A percentile compares a stretch with the other conserved stretches of the same genome.
Evolutionary conservation across 345 rosid species (phyloP).

Genomic region (Jatropha curcas): DNA sequence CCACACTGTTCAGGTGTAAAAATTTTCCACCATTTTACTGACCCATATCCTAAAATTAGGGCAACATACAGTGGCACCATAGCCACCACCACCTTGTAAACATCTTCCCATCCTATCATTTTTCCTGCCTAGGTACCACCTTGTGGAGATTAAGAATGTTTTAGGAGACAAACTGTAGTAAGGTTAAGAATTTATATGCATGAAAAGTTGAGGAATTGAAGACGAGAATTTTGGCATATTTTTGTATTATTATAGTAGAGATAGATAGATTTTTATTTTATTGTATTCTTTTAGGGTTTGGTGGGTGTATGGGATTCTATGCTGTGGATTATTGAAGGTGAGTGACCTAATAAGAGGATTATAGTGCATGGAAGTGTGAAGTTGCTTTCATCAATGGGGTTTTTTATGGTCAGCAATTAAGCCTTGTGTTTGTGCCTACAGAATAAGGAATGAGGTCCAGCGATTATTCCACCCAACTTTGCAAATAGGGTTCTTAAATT

Average conservation of each 20-base stretch:
- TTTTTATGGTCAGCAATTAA: constrained; percentile 9
- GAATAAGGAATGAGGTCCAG: constrained; percentile 31
- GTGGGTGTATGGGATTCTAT: constrained; percentile 9
- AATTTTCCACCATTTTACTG: constrained; percentile 85
- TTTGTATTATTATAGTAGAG: neutral
- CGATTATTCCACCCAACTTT: constrained; percentile 24
- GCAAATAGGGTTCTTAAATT: neutral
- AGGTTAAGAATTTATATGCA: constrained; percentile 14
- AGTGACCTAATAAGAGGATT: neutral
- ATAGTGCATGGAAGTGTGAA: constrained; percentile 15
- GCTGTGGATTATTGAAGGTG: constrained; percentile 13
- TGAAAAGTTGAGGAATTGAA: neutral
- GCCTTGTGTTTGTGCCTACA: neutral
- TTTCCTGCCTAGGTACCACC: too few relatives aligned
- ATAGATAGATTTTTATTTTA: neutral
- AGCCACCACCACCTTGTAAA: constrained; percentile 74
- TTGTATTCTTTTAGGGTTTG: too few relatives aligned
- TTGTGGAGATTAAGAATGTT: too few relatives aligned
- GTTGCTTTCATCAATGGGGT: constrained; percentile 20
- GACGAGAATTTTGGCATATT: neutral
- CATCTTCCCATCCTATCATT: constrained; percentile 80
- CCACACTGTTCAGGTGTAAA: constrained; percentile 73
- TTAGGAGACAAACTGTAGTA: neutral
- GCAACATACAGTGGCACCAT: constrained; percentile 85
- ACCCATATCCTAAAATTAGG: constrained; percentile 73